Base-by-base conservation (phyloP, 306 rosid genomes). In the Ormosia emarginata region DNA sequence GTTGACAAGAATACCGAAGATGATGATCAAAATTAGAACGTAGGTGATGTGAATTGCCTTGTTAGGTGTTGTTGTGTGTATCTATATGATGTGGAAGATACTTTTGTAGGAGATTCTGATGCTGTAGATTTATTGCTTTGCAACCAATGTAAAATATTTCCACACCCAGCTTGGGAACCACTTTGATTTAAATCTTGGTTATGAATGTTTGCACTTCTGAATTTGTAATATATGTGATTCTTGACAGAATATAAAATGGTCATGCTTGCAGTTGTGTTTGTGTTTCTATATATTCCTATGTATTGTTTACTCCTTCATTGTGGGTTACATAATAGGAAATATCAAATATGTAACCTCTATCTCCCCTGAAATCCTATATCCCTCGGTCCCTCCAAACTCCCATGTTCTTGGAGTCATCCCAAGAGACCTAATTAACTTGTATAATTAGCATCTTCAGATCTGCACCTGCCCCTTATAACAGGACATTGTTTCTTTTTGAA, bases 1-100 rank as follows among this genome's bases (percentile, higher is more conserved):
- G 92, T 90, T 74, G 94, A 88, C 77, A 84, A 88, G 44, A 88
- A 74, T 50, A 49, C 39, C 4, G 30, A 40, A 2, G 85, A 47
- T 12, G 79, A 30, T 55, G 57, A 13, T 24, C 24, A 79, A 29
- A 62, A 47, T 65, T 86, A 71, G 87, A 79, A 17, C 3, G 5
- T 44, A 44, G 68, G 34, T 52, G 15, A 46, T 40, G 49, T 24
- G 32, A 30, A 44, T 81, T 32, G 3, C 12, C 50, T 67, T 58
- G n/a, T 57, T 79, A 79, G 76, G 43, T 83, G 34, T 11, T 57
- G 17, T 7, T 49, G 11, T 12, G 37, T 40, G 32, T 65, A 67
- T 59, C 2, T 78, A 59, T 44, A 7, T 78, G 10, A 43, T 70
- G 12, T 61, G 30, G 24, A 79, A 64, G 13, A 71, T 56, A 67